Conservation (phyloP, 129 eudicot genomes). For the Tanacetum coccineum region DNA sequence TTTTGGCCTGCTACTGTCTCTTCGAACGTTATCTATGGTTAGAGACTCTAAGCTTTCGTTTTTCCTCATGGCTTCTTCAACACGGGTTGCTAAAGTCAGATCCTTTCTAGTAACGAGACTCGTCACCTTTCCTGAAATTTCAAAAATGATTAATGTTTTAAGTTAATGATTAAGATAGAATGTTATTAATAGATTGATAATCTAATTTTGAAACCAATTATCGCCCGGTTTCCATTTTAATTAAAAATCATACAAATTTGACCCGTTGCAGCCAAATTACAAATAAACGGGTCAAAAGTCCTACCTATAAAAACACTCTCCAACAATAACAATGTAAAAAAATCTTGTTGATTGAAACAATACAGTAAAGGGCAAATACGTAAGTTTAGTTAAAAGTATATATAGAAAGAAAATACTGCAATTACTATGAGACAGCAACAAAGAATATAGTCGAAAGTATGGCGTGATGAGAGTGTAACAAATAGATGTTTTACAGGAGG, state of each 20-base stretch:
- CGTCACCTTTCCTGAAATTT: constrained; percentile 74
- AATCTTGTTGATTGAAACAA: neutral
- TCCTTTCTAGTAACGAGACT: constrained; percentile 78
- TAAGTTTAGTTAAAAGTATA: neutral
- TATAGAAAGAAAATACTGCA: neutral
- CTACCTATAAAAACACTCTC: neutral
- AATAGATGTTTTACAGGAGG: too few relatives aligned
- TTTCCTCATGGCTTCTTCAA: constrained; percentile 84
- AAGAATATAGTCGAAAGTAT: neutral
- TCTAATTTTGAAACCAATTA: too few relatives aligned
- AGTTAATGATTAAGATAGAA: neutral
- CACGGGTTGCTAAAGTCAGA: constrained; percentile 53
- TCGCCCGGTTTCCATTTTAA: too few relatives aligned
- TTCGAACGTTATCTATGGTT: constrained; percentile 46
- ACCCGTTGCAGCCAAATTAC: too few relatives aligned
- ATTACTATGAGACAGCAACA: neutral
- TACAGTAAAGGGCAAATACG: neutral
- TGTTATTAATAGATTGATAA: too few relatives aligned
- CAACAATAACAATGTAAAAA: neutral
- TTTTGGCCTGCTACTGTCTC: constrained; percentile 62
- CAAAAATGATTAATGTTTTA: neutral
- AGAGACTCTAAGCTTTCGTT: constrained; percentile 95
- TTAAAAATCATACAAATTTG: too few relatives aligned
- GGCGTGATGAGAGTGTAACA: neutral
- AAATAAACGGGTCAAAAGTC: neutral